phyloP scores from a whole-genome alignment of 1,284 basidiomycete species.

The Kalmanozyma brasiliensis region DNA sequence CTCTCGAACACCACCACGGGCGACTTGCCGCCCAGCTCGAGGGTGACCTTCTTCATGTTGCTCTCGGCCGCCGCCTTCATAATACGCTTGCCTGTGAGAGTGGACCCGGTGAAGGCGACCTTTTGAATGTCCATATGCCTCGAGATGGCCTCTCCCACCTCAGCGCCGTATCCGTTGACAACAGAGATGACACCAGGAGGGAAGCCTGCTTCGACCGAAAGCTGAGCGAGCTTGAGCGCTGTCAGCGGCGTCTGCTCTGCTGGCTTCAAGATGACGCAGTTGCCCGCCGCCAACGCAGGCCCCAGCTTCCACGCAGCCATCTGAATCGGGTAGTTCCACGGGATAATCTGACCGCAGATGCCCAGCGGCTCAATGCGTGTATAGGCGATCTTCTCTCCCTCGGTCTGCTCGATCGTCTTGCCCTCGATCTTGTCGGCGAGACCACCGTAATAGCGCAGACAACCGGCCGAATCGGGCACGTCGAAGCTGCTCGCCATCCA shows the following conservation, averaged over 20 bases:
- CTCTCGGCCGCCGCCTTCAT: constrained; percentile 85
- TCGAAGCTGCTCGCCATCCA: constrained; percentile 76
- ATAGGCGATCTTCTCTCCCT: constrained; percentile 75
- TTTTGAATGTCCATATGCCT: constrained; percentile 78
- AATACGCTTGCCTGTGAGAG: constrained; percentile 77
- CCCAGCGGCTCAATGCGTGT: constrained; percentile 91
- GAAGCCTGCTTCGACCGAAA: constrained; percentile 81
- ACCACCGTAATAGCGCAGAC: constrained; percentile 75
- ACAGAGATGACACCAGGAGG: constrained; percentile 79
- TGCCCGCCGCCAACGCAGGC: constrained; percentile 69
- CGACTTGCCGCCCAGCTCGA: constrained; percentile 84
- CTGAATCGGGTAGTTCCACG: constrained; percentile 77
- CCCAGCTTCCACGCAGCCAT: constrained; percentile 72
- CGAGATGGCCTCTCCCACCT: constrained; percentile 77
- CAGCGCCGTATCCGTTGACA: constrained; percentile 81
- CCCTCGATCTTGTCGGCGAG: constrained; percentile 83
- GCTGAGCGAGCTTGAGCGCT: constrained; percentile 78
- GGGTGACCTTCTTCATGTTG: constrained; percentile 83
- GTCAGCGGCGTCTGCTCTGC: constrained; percentile 80
- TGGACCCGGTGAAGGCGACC: constrained; percentile 73
- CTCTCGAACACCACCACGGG: constrained; percentile 83
- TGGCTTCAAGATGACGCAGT: constrained; percentile 72
- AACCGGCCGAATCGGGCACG: constrained; percentile 75
- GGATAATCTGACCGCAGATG: constrained; percentile 72
- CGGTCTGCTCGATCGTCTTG: constrained; percentile 82